These are phyloP conservation scores for Cercophora samala DNA, from an alignment of 495 filamentous ascomycete genomes.

Conservation along the genomic window DNA sequence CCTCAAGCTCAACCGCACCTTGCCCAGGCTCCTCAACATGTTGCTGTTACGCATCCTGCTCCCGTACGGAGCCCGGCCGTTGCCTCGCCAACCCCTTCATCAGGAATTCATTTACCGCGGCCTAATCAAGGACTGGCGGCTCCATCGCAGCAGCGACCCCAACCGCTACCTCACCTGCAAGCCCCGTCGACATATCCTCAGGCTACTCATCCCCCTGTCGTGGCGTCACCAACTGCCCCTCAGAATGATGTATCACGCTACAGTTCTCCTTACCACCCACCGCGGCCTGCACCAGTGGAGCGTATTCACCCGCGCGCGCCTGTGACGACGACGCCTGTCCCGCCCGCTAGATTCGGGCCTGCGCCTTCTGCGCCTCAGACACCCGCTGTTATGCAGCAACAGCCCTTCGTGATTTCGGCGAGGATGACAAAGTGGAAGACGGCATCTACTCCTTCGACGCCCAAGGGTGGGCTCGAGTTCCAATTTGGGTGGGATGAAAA, in stretches of 20 bases:
- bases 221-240: slow-evolving; percentile 10
- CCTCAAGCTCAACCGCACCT: slow-evolving; percentile 16
- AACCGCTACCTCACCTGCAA: slow-evolving; percentile 16
- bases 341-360: slow-evolving; percentile 23
- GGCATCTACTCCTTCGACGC: slow-evolving; percentile 46
- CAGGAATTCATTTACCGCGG: slow-evolving; percentile 19
- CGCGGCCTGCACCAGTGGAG: slow-evolving; percentile 31
- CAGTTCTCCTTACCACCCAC: slow-evolving; percentile 43
- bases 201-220: slow-evolving; percentile 9
- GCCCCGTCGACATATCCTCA: slow-evolving; percentile 31
- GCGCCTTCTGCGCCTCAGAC: slow-evolving; percentile 23
- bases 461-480: slow-evolving; percentile 24
- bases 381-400: slow-evolving; percentile 14
- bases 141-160: slow-evolving; percentile 28
- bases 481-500: slow-evolving; percentile 32
- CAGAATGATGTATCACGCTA: slow-evolving; percentile 34
- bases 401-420: slow-evolving; percentile 26
- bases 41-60: slow-evolving; percentile 13
- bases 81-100: slow-evolving; percentile 30
- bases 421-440: slow-evolving; percentile 50
- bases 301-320: slow-evolving; percentile 22
- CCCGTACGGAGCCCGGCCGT: slow-evolving; percentile 15
- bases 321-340: slow-evolving; percentile 20
- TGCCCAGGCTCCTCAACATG: slow-evolving; percentile 9
- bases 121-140: slow-evolving; percentile 21